Conservation (phyloP, 306 rosid genomes). For the Citrullus amarus region DNA sequence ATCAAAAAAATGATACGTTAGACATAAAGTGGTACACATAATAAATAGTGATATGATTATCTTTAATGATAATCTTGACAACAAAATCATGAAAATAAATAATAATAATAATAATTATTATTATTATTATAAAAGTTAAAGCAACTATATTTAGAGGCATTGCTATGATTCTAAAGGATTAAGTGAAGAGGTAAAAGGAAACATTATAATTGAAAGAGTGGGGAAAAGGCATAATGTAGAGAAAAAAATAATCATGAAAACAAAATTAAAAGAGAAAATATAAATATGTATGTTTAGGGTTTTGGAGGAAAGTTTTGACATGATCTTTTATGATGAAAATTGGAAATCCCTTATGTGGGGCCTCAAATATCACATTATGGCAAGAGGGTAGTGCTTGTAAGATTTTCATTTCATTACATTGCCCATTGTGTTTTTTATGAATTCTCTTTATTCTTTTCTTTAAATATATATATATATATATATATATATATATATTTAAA, state of each 20-base stretch:
- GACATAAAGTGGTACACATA: background rate
- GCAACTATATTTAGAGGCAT: background rate
- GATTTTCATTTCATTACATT: background rate
- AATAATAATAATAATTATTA: too few relatives aligned
- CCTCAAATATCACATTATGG: background rate
- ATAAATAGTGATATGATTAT: too few relatives aligned
- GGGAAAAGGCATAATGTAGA: background rate
- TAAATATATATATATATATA: too few relatives aligned
- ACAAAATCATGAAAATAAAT: background rate
- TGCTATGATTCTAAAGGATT: background rate
- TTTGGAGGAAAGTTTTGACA: background rate
- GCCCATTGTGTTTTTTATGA: background rate
- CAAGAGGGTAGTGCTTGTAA: background rate
- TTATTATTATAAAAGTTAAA: background rate
- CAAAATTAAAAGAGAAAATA: background rate
- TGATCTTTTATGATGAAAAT: background rate
- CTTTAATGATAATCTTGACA: background rate
- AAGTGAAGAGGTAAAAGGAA: background rate
- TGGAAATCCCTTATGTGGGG: background rate
- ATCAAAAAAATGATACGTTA: background rate
- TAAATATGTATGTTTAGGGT: background rate
- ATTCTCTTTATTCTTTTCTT: background rate
- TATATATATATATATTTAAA: too few relatives aligned
- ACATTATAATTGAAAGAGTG: constrained; percentile 1
- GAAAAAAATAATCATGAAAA: background rate